Evolutionary conservation across 257 asterid species (phyloP), one percentile per base, ranked within the genome.

Genomic region (Penstemon barbatus): DNA sequence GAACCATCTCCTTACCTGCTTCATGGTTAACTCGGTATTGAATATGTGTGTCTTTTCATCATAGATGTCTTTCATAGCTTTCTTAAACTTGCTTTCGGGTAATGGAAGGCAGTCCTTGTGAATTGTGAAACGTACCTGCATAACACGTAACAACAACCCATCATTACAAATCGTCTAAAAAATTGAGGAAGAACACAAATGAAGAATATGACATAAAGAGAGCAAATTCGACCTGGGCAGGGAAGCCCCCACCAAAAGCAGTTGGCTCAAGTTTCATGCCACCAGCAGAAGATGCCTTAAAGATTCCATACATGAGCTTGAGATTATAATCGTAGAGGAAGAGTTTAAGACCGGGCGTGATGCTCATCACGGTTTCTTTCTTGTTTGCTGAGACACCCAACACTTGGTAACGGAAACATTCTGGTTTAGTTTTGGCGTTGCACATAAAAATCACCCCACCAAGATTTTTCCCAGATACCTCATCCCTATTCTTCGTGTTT

Each of bases 391-490:
- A 69, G 67, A 90, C 87, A 74, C 99, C 99, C 97, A 94, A 84
- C 33, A 93, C 73, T 49, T 66, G 76, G 82, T 88, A 91, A 57
- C 61, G 79, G 54, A 94, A 87, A 84, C 97, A 94, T 78, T 87
- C 99, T 6, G 96, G 95, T 77, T 94, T 94, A 40, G 99, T 94
- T 84, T 86, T 94, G 39, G 87, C 77, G 68, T 81, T 94, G 81
- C 97, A 94, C 97, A 94, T 87, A 68, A 91, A 94, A 57, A 94
- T 94, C 78, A 89, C 39, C 44, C 99, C 99, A 76, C 95, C 96
- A 40, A 78, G 81, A 42, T 46, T 74, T 65, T 81, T 81, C 60
- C 68, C 75, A 55, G 75, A 56, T 57, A 69, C 77, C 6, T 62
- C 76, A 3, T 82, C 81, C 56, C 49, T 60, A 57, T 45, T 73